These are phyloP conservation scores for Cardamine chenopodiifolia DNA, from an alignment of 345 rosid genomes.

Conservation along the genomic window DNA sequence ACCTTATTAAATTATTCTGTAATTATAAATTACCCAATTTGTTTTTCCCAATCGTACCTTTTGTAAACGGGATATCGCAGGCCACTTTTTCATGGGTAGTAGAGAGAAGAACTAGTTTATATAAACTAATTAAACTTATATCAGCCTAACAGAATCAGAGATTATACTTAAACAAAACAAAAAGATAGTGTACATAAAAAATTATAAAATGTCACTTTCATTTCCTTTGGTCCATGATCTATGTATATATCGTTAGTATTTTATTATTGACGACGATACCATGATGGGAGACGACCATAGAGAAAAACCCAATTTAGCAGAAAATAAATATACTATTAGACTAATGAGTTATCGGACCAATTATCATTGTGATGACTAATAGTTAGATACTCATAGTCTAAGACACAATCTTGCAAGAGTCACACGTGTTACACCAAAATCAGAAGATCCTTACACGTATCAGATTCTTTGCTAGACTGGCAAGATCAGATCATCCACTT, in stretches of 20 bases:
- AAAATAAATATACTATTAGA: not conserved
- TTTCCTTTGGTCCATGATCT: slow-evolving; percentile 7
- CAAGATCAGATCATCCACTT: slow-evolving; percentile 29
- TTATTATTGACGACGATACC: not conserved
- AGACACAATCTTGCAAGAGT: slow-evolving; percentile 14
- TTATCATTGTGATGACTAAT: slow-evolving; percentile 10
- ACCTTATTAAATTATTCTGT: not conserved
- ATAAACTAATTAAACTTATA: not conserved
- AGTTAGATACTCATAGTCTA: not conserved
- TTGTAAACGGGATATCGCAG: not conserved
- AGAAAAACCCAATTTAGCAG: not conserved
- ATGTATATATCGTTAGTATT: not conserved
- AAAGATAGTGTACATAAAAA: not conserved
- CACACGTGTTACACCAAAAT: slow-evolving; percentile 20
- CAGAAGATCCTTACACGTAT: slow-evolving; percentile 32
- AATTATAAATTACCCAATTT: not conserved
- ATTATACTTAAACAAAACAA: no score
- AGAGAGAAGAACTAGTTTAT: not conserved
- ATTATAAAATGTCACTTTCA: not conserved
- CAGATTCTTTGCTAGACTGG: slow-evolving; percentile 15
- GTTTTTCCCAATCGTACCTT: not conserved
- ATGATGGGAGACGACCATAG: no score
- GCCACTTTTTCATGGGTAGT: not conserved
- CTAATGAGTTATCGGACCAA: not conserved
- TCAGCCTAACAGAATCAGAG: not conserved